Evolutionary conservation across 1,284 basidiomycete species (phyloP).

Genomic region (Apiotrichum veenhuisii): DNA sequence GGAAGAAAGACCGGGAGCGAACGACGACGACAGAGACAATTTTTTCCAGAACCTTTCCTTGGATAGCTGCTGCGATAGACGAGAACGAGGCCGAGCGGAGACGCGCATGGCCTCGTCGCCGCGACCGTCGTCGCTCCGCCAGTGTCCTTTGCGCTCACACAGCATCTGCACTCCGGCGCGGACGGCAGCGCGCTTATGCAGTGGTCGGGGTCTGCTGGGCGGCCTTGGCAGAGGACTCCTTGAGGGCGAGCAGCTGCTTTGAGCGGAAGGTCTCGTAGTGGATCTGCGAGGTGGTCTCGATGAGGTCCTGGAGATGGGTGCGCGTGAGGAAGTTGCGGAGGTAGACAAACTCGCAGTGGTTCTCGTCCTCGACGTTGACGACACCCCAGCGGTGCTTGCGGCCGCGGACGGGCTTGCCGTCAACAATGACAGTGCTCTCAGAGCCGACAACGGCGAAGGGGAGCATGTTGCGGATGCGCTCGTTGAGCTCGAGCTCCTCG

Average conservation of each 20-base stretch:
- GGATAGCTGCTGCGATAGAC: not conserved
- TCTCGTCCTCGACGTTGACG: conserved; percentile 94
- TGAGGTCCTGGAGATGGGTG: conserved; percentile 90
- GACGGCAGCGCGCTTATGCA: not conserved
- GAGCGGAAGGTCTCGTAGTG: conserved; percentile 99
- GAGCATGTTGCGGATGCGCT: conserved; percentile 85
- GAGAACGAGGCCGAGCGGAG: no score
- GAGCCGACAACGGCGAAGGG: conserved; percentile 97
- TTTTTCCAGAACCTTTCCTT: no score
- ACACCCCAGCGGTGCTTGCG: conserved; percentile 98
- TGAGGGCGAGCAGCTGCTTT: conserved; percentile 65
- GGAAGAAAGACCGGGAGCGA: not conserved
- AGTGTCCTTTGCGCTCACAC: not conserved
- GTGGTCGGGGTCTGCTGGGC: conserved; percentile 22
- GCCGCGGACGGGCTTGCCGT: conserved; percentile 90
- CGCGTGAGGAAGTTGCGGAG: conserved; percentile 93
- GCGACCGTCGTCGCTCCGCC: no score
- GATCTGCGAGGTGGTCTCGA: conserved; percentile 97
- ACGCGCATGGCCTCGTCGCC: no score
- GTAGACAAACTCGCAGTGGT: conserved; percentile 97
- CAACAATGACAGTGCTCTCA: conserved; percentile 87
- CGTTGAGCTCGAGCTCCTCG: conserved; percentile 79
- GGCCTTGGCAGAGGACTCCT: conserved; percentile 48
- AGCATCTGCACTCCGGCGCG: not conserved
- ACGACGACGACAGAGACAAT: not conserved